These are phyloP conservation scores for Phaeosphaeria sp. DNA, from an alignment of 2,329 filamentous ascomycete genomes.

Conservation along the genomic window DNA sequence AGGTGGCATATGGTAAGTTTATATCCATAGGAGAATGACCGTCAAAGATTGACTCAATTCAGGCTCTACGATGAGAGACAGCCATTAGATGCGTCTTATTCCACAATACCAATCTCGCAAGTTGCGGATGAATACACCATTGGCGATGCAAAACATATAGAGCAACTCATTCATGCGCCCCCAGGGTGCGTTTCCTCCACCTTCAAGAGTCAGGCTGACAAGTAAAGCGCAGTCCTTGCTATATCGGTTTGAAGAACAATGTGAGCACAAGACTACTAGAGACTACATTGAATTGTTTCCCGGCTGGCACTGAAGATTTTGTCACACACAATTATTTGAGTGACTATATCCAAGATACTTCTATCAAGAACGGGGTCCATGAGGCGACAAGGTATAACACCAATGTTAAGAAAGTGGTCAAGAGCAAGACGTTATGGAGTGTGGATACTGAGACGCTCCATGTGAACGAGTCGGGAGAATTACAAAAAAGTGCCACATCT, in stretches of 20 bases:
- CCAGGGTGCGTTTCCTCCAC: slow-evolving; percentile 51
- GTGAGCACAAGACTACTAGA: slow-evolving; percentile 59
- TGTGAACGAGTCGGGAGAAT: slow-evolving; percentile 12
- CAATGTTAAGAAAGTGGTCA: slow-evolving; percentile 61
- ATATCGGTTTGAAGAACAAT: slow-evolving; percentile 61
- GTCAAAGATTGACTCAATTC: neutral
- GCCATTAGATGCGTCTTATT: slow-evolving; percentile 57
- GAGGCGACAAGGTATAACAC: slow-evolving; percentile 63
- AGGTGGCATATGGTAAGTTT: slow-evolving; percentile 63
- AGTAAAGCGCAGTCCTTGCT: slow-evolving; percentile 54
- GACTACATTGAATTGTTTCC: slow-evolving; percentile 61
- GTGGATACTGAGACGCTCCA: slow-evolving; percentile 57
- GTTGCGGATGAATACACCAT: slow-evolving; percentile 24
- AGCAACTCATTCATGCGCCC: slow-evolving; percentile 52
- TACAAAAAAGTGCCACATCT: slow-evolving; percentile 4
- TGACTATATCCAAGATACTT: slow-evolving; percentile 67
- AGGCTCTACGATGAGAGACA: slow-evolving; percentile 59
- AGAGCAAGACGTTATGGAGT: slow-evolving; percentile 58
- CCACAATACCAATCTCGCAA: slow-evolving; percentile 33
- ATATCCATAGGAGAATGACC: neutral
- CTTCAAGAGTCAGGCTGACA: neutral
- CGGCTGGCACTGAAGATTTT: slow-evolving; percentile 64
- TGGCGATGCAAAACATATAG: slow-evolving; percentile 13
- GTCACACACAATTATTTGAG: slow-evolving; percentile 64
- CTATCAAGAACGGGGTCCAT: slow-evolving; percentile 58